A percentile compares a stretch with the other conserved stretches of the same genome.
phyloP scores from a whole-genome alignment of 305 asterid species.

The Solanum hybrid region DNA sequence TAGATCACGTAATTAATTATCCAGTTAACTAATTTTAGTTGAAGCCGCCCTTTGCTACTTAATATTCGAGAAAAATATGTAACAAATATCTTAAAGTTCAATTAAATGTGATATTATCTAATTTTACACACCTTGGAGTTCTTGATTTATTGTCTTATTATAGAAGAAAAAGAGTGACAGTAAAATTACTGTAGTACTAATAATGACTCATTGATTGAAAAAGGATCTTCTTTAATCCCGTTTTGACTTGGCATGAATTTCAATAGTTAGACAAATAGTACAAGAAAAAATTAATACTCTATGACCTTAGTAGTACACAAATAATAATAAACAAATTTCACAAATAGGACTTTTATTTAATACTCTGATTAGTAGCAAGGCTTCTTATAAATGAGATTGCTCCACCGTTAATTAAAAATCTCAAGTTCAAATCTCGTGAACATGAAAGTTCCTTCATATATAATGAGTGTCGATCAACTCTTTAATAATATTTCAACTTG shows the following conservation, averaged over 20 bases:
- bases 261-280: neutral
- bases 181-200: neutral
- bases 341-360: neutral
- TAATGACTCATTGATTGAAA: neutral
- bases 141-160: neutral
- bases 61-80: neutral
- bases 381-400: neutral
- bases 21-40: neutral
- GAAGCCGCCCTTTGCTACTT: neutral
- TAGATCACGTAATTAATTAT: neutral
- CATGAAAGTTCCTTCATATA: neutral
- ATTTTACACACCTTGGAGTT: neutral
- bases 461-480: neutral
- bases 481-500: neutral
- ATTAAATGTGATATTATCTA: neutral
- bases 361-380: neutral
- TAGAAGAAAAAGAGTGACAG: neutral
- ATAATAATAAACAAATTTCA: neutral
- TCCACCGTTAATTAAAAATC: neutral
- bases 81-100: neutral
- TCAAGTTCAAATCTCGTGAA: neutral
- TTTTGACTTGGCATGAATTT: neutral
- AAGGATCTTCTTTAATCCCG: neutral
- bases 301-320: neutral
- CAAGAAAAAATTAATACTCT: neutral